These are phyloP conservation scores for Hypoxylon crocopeplum DNA, from an alignment of 495 filamentous ascomycete genomes.

Conservation along the genomic window DNA sequence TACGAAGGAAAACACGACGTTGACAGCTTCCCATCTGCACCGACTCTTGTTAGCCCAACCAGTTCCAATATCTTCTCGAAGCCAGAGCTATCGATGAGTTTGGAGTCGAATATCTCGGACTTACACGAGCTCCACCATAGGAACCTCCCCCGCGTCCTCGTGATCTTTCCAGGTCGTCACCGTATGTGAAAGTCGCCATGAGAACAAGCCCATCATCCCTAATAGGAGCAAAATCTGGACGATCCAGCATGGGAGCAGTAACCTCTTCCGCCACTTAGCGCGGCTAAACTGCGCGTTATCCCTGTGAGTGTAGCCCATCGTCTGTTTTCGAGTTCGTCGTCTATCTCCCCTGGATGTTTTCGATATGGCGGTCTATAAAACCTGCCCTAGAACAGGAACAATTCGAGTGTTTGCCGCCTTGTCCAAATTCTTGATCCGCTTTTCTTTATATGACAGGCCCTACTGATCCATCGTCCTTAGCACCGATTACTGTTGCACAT, in stretches of 20 bases:
- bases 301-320: conserved; percentile 44
- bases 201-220: conserved; percentile 54
- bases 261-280: conserved; percentile 49
- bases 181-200: conserved; percentile 54
- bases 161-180: conserved; percentile 47
- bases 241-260: conserved; percentile 51
- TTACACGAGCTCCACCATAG: conserved; percentile 57
- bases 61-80: no score
- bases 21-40: conserved; percentile 54
- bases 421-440: no score
- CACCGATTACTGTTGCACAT: no score
- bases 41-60: conserved; percentile 7
- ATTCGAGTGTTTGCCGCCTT: no score
- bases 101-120: no score
- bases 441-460: neutral
- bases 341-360: conserved; percentile 1
- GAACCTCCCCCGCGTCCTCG: conserved; percentile 42
- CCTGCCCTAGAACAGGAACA: no score
- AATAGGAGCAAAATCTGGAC: conserved; percentile 48
- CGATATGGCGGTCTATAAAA: neutral
- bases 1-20: conserved; percentile 50
- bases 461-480: conserved; percentile 6
- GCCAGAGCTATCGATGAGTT: no score
- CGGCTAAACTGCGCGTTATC: conserved; percentile 53
- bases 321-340: no score